phyloP scores from a whole-genome alignment of 1,139 yeast genomes.

The Saccharomyces uvarum region DNA sequence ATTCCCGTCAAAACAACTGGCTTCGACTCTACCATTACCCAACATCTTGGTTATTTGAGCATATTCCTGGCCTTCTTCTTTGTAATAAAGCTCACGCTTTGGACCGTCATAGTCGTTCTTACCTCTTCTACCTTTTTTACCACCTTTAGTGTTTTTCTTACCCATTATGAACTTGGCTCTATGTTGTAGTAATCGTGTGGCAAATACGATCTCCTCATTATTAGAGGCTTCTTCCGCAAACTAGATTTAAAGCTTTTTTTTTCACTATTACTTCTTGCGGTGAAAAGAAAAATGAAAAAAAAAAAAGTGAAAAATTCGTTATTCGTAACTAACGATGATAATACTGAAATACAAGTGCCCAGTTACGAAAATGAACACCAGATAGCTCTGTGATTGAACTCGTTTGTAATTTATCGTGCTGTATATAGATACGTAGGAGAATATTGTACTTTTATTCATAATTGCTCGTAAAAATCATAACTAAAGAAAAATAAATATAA shows the following conservation, averaged over 20 bases:
- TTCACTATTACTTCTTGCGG: conserved; percentile 1
- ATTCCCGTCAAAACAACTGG: conserved; percentile 85
- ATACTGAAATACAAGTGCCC: neutral
- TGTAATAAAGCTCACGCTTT: conserved; percentile 86
- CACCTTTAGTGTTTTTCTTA: conserved; percentile 37
- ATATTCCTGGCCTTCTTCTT: conserved; percentile 96
- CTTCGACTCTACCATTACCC: conserved; percentile 96
- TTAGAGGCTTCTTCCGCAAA: neutral
- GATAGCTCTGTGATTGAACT: neutral
- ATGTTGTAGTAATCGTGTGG: neutral
- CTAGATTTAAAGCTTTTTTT: neutral
- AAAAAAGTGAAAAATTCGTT: neutral
- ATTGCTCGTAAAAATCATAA: neutral
- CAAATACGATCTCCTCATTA: neutral
- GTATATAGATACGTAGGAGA: neutral
- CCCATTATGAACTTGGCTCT: conserved; percentile 23
- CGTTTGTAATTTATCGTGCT: neutral
- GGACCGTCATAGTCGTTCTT: conserved; percentile 88
- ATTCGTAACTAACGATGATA: neutral
- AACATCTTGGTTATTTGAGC: conserved; percentile 98
- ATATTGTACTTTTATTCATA: neutral
- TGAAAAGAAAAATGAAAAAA: neutral
- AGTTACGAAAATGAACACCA: neutral
- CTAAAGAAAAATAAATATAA: neutral
- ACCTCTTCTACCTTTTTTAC: conserved; percentile 92